Percentiles rank a stretch among this genome's conserved stretches.
phyloP scores from a whole-genome alignment of 768 basidiomycete species.

The Lactarius deliciosus region DNA sequence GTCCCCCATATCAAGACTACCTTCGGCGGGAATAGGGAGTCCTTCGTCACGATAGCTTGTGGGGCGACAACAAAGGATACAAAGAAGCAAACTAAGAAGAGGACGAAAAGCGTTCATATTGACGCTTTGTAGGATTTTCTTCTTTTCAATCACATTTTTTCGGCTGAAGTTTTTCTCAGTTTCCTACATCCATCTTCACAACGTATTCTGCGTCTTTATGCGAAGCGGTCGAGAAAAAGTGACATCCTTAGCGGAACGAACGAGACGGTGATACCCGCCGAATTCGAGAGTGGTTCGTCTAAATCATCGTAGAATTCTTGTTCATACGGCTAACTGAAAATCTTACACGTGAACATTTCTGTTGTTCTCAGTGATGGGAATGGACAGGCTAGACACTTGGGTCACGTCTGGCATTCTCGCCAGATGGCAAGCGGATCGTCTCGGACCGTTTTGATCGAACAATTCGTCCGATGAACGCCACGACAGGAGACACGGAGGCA shows the following conservation, averaged over 20 bases:
- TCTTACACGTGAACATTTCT: too few species aligned
- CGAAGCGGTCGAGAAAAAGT: not conserved
- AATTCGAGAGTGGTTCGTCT: not conserved
- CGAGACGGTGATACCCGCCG: too few species aligned
- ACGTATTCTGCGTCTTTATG: not conserved
- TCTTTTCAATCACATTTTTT: not conserved
- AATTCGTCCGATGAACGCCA: too few species aligned
- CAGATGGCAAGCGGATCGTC: too few species aligned
- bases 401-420: too few species aligned
- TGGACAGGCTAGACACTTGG: too few species aligned
- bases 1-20: not conserved
- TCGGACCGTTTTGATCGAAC: too few species aligned
- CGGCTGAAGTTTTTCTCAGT: not conserved
- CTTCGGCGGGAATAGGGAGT: not conserved
- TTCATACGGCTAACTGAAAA: too few species aligned
- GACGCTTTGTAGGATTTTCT: not conserved
- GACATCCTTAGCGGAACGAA: not conserved
- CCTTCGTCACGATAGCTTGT: not conserved
- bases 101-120: not conserved
- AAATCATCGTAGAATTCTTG: not conserved
- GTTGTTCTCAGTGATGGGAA: too few species aligned
- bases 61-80: not conserved
- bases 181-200: not conserved
- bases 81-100: not conserved
- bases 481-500: too few species aligned